phyloP scores from a whole-genome alignment of 1,139 yeast species.

The Candida tetrigidarum region DNA sequence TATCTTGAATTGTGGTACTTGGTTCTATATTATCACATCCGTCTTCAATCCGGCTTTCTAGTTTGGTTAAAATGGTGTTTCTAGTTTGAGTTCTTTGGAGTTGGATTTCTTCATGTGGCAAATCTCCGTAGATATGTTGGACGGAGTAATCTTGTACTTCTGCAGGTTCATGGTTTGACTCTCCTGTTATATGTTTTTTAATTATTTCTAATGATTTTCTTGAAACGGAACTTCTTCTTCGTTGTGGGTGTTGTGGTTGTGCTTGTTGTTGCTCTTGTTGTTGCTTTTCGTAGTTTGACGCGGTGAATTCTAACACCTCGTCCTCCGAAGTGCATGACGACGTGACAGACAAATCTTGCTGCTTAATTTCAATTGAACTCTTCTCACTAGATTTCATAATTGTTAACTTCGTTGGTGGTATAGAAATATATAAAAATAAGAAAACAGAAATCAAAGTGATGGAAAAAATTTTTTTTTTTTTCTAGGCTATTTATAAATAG shows the following conservation, averaged over 20 bases:
- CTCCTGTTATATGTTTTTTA: constrained; percentile 18
- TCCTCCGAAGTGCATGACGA: constrained; percentile 11
- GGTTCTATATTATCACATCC: constrained; percentile 11
- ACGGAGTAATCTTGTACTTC: constrained; percentile 26
- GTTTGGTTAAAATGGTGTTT: constrained; percentile 40
- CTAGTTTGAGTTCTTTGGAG: constrained; percentile 42
- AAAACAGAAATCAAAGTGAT: background rate
- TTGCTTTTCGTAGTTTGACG: constrained; percentile 13
- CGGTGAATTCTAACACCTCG: constrained; percentile 23
- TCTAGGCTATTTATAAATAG: background rate
- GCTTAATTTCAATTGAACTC: constrained; percentile 13
- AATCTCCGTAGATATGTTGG: constrained; percentile 40
- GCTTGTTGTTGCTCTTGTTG: constrained; percentile 11
- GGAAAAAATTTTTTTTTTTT: background rate
- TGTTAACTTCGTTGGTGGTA: background rate
- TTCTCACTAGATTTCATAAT: constrained; percentile 12
- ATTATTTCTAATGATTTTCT: constrained; percentile 20
- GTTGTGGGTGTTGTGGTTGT: constrained; percentile 18
- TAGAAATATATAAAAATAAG: background rate
- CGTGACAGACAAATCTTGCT: constrained; percentile 13
- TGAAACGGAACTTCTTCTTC: constrained; percentile 16
- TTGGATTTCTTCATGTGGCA: constrained; percentile 32
- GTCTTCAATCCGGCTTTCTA: constrained; percentile 27
- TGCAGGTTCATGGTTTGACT: constrained; percentile 6
- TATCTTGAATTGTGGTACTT: constrained; percentile 22